Evolutionary conservation across 495 filamentous ascomycete genomes (phyloP), one percentile per base, ranked within the genome.

Genomic region (Cercophora sp.): DNA sequence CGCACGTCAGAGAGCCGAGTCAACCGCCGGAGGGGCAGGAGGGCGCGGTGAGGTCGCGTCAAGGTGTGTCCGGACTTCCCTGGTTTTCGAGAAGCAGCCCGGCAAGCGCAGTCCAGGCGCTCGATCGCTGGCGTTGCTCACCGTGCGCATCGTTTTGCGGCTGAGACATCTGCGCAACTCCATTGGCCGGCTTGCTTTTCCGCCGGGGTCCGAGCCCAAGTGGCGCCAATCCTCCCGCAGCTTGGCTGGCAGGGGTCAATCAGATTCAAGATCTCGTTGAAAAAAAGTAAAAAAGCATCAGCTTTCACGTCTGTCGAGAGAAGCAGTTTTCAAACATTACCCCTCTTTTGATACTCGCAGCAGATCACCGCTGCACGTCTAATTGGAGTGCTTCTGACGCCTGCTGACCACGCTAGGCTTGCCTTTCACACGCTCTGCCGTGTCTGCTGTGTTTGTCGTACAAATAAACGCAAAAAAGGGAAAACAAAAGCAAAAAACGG

Each of bases 391-490:
- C 13, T 13, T 32, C 29, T 32, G 29, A 32, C 29, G 29, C 29
- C 8, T 32, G 29, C 29, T 6, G 29, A 10, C 8, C 23, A 9
- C 29, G 6, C 23, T n/a, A n/a, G n/a, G n/a, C n/a, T n/a, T n/a
- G n/a, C n/a, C n/a, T 24, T 27, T 32, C 26, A 51, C 48, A 43
- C 48, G 34, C 48, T 16, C 35, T 22, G 35, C 37, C 34, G 34
- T 13, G n/a, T n/a, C n/a, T n/a, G n/a, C n/a, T n/a, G n/a, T 31
- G 10, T 34, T 46, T 47, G 51, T 48, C 35, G 52, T 34, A 26
- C 52, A 54, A 18, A 18, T 20, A 47, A 43, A 52, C 20, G 16
- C 19, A 8, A 22, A 49, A 39, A 16, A 18, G 22, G 5, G 18
- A 20, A 46, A 26, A 20, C 23, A 48, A 48, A 43, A 51, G 23